These are phyloP conservation scores for Dendrocalamus sinicus DNA, from an alignment of 176 grass and related monocot genomes.

Conservation along the genomic window DNA sequence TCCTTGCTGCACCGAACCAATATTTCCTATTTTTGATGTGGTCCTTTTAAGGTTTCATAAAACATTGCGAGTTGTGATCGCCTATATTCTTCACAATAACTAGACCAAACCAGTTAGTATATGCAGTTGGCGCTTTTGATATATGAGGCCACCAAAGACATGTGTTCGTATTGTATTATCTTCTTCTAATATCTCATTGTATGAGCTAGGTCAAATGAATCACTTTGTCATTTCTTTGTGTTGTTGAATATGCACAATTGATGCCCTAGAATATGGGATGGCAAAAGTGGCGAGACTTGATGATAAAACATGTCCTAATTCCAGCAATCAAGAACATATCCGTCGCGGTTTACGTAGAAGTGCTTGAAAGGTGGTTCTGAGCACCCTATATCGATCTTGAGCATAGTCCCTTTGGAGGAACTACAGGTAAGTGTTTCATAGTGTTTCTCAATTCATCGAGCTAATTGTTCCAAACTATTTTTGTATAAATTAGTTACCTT, in stretches of 20 bases:
- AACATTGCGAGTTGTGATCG: neutral
- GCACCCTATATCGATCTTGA: constrained; percentile 48
- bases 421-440: constrained; percentile 48
- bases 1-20: neutral
- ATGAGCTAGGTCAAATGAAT: constrained; percentile 11
- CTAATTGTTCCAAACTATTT: constrained; percentile 1
- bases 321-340: constrained; percentile 65
- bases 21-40: neutral
- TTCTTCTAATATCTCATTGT: constrained; percentile 32
- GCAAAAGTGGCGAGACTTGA: constrained; percentile 75
- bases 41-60: neutral
- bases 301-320: constrained; percentile 69
- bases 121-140: neutral
- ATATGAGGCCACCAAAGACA: neutral
- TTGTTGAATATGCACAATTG: constrained; percentile 50
- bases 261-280: constrained; percentile 84
- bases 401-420: constrained; percentile 41
- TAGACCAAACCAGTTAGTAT: constrained; percentile 19
- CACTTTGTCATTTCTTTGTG: constrained; percentile 23
- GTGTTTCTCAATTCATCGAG: neutral
- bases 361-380: constrained; percentile 48
- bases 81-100: neutral
- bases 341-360: constrained; percentile 58
- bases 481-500: neutral
- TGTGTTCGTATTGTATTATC: neutral